Percentiles rank a stretch among this genome's conserved stretches.
These are phyloP conservation scores for Coniochaeta hoffmannii DNA, from an alignment of 2,329 filamentous ascomycete species.

Conservation along the genomic window DNA sequence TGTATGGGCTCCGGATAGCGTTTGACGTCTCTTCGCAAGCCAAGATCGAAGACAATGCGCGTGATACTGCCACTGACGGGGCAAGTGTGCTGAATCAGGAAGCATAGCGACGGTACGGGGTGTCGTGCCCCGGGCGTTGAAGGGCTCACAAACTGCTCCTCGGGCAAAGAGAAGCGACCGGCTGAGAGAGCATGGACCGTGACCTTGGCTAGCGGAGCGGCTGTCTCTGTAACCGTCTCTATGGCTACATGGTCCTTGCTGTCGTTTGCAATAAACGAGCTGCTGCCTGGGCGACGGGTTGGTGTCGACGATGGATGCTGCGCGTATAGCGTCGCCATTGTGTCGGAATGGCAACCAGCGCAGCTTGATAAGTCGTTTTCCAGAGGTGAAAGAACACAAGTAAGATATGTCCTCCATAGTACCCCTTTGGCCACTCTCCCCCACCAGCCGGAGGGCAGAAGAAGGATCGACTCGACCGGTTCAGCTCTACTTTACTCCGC, in stretches of 20 bases:
- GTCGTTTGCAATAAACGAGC: not conserved
- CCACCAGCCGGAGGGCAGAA: not conserved
- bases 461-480: not conserved
- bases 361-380: not conserved
- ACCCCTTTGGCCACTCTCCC: not conserved
- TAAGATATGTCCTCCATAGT: not conserved
- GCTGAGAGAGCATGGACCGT: constrained; percentile 12
- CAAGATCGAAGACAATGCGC: constrained; percentile 41
- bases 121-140: constrained; percentile 28
- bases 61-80: constrained; percentile 15
- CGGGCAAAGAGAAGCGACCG: constrained; percentile 33
- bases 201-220: constrained; percentile 3
- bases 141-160: constrained; percentile 31
- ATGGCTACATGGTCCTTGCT: not conserved
- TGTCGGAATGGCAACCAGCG: not conserved
- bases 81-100: constrained; percentile 36
- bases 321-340: not conserved
- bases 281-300: not conserved
- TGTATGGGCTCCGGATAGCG: constrained; percentile 34
- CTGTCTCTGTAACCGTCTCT: not conserved
- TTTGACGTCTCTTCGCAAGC: constrained; percentile 31
- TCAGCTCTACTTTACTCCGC: not conserved
- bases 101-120: constrained; percentile 41
- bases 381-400: not conserved
- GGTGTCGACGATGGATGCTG: not conserved